Conservation (phyloP, 331 rosid species). For the Dryas integrifolia region DNA sequence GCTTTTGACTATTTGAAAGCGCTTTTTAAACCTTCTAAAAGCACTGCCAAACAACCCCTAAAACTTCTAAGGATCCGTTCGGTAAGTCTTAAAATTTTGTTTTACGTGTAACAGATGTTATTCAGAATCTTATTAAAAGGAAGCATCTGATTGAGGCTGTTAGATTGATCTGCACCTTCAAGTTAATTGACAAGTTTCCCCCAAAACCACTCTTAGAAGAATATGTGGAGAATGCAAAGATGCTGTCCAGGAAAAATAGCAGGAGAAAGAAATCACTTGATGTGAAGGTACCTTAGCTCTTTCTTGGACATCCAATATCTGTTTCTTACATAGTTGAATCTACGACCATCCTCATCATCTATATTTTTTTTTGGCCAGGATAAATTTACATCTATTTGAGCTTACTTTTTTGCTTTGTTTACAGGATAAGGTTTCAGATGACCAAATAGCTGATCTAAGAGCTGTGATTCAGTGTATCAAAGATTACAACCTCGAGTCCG, state of each 20-base stretch:
- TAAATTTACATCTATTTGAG: not conserved
- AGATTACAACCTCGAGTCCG: slow-evolving; percentile 34
- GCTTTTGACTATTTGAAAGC: no score
- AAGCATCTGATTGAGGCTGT: slow-evolving; percentile 49
- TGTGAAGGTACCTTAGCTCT: slow-evolving; percentile 34
- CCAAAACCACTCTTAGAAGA: slow-evolving; percentile 40
- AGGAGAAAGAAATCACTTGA: slow-evolving; percentile 19
- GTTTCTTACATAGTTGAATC: not conserved
- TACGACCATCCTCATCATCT: not conserved
- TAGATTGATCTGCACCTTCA: slow-evolving; percentile 48
- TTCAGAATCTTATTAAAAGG: slow-evolving; percentile 39
- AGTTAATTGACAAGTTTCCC: slow-evolving; percentile 42
- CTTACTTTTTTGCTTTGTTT: not conserved
- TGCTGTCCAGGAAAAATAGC: not conserved
- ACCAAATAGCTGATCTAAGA: slow-evolving; percentile 34
- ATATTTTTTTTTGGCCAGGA: no score
- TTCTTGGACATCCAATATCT: not conserved
- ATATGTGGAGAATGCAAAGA: slow-evolving; percentile 21
- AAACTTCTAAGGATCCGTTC: slow-evolving; percentile 10
- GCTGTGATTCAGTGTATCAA: slow-evolving; percentile 33
- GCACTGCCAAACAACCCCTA: no score
- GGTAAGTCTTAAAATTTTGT: slow-evolving; percentile 6
- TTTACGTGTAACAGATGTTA: slow-evolving; percentile 32
- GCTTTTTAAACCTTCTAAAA: no score
- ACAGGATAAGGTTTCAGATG: slow-evolving; percentile 38